Base-by-base conservation (phyloP, 192 early-diverging fungal species). In the Oehlia diaphana region DNA sequence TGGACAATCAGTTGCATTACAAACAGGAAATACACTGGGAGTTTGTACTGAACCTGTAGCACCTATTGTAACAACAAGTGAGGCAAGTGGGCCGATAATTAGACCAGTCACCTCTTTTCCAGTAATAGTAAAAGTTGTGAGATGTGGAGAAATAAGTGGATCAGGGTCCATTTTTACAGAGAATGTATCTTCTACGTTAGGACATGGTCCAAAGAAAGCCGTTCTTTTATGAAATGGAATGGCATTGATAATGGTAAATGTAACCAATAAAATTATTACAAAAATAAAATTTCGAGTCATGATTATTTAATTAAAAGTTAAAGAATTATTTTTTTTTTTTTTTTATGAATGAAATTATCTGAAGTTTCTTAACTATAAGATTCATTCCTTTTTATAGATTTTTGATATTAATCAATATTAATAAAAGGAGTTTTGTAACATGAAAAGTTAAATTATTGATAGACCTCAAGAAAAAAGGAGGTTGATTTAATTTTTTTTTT, bases 131-230 rank as follows among this genome's bases (percentile, higher is more conserved):
- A 66, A 33, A 66, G 64, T 66, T 66, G 23, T 33, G 64, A 66
- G 64, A 66, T 66, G 64, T 66, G 64, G 64, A 66, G 64, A 66
- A 66, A 66, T 13, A 66, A 66, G 64, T 26, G 64, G 64, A 66
- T 66, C 64, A 66, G 26, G 26, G 26, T 26, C 26, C 26, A 26
- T 26, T 26, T 26, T 26, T 26, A 26, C 64, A 66, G 64, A 66
- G 64, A 66, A 66, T 66, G 64, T 66, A 66, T 66, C 64, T 66
- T 66, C 64, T 66, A 66, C 23, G 64, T 66, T 66, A 66, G 64
- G 64, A 66, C 64, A 66, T 66, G 64, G 64, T 31, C 64, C 64
- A 66, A 66, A 66, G 26, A 31, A 66, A 66, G 64, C 19, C 64
- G 26, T 26, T 66, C 64, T 66, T 66, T 66, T 66, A 26, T 66